A percentile compares a stretch with the other conserved stretches of the same genome.
phyloP scores from a whole-genome alignment of 164 flowering plant species.

The Piper longum region DNA sequence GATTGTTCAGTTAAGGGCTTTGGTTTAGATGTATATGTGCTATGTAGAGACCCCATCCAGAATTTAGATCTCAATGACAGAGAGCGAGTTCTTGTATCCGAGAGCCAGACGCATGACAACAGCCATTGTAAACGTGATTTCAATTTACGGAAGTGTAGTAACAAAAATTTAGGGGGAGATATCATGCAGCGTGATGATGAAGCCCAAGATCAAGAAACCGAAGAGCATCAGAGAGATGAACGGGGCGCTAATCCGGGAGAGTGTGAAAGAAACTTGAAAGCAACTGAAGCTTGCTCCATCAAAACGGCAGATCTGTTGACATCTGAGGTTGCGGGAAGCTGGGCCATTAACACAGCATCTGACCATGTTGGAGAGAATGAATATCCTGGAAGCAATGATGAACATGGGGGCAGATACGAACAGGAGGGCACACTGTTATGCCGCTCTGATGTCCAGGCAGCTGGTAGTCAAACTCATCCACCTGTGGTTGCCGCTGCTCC shows the following conservation, averaged over 20 bases:
- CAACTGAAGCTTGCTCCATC: constrained; percentile 52
- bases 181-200: constrained; percentile 71
- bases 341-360: constrained; percentile 80
- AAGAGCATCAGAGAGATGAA: constrained; percentile 12
- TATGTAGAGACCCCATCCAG: constrained; percentile 35
- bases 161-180: constrained; percentile 29
- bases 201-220: constrained; percentile 28
- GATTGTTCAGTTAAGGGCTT: constrained; percentile 40
- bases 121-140: constrained; percentile 16
- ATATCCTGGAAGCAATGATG: constrained; percentile 30
- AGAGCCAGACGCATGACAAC: constrained; percentile 34
- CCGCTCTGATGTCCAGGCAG: constrained; percentile 30
- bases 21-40: constrained; percentile 72
- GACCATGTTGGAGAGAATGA: constrained; percentile 64
- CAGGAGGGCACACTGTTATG: constrained; percentile 9
- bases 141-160: constrained; percentile 22
- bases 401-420: constrained; percentile 13
- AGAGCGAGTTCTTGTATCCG: constrained; percentile 58
- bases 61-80: constrained; percentile 47
- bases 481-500: constrained; percentile 15
- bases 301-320: constrained; percentile 73
- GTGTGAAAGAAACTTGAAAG: constrained; percentile 30
- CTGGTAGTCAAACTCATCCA: constrained; percentile 53
- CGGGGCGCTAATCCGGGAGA: constrained; percentile 19
- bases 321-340: constrained; percentile 88